Conservation (phyloP, 2,329 filamentous ascomycete species). For the Thyridium curvatum region DNA sequence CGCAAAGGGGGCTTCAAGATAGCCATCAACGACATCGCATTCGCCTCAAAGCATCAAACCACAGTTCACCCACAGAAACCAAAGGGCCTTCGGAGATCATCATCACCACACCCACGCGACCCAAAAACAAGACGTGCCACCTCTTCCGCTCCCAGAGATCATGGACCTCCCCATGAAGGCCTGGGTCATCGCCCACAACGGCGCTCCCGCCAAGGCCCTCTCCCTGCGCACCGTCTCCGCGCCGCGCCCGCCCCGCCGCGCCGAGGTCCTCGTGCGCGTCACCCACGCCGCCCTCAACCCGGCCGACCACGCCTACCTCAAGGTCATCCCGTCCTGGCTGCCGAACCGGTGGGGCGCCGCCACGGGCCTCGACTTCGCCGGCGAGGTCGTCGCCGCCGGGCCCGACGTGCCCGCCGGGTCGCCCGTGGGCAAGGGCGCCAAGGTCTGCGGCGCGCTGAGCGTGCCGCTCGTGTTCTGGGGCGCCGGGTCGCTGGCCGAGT, state of each 20-base stretch:
- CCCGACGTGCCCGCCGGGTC: slow-evolving; percentile 8
- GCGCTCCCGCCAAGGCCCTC: slow-evolving; percentile 16
- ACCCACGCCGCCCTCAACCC: slow-evolving; percentile 28
- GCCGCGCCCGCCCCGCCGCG: slow-evolving; percentile 6
- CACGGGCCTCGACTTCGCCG: slow-evolving; percentile 25
- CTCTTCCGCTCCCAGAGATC: no score
- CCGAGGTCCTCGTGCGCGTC: slow-evolving; percentile 21
- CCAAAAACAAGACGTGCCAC: no score
- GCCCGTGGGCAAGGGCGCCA: slow-evolving; percentile 15
- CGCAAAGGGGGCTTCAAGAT: no score
- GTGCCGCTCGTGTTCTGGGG: slow-evolving; percentile 17
- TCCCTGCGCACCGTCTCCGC: slow-evolving; percentile 12
- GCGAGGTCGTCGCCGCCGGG: slow-evolving; percentile 21
- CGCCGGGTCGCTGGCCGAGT: slow-evolving; percentile 25
- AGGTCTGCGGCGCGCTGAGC: slow-evolving; percentile 23
- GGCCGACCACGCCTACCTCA: slow-evolving; percentile 24
- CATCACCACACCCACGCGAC: no score
- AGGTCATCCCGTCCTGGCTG: slow-evolving; percentile 18
- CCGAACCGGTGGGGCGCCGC: slow-evolving; percentile 22
- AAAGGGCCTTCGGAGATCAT: no score
- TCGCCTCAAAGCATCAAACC: no score
- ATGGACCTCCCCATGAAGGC: slow-evolving; percentile 15
- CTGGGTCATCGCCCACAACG: slow-evolving; percentile 18
- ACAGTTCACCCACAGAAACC: no score
- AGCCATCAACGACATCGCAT: no score